Evolutionary conservation across 495 filamentous ascomycete species (phyloP).

Genomic region (Xylaria sp.): DNA sequence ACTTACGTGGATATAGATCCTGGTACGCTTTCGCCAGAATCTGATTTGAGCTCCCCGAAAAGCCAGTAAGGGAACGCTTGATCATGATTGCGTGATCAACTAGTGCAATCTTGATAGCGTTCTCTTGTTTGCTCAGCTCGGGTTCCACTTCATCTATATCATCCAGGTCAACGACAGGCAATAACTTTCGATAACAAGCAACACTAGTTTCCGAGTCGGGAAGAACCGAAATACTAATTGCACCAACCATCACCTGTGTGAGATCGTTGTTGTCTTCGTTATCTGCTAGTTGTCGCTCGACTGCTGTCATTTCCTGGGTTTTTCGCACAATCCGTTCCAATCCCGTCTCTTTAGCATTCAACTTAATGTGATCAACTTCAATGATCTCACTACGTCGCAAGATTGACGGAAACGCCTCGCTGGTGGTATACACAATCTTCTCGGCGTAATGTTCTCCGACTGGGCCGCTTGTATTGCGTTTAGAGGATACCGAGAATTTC

Average conservation of each 20-base stretch:
- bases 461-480: conserved; percentile 68
- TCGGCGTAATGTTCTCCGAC: conserved; percentile 78
- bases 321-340: conserved; percentile 92
- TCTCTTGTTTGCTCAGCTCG: conserved; percentile 72
- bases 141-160: conserved; percentile 46
- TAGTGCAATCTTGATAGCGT: conserved; percentile 83
- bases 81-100: conserved; percentile 89
- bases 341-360: conserved; percentile 83
- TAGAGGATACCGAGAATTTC: conserved; percentile 74
- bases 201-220: conserved; percentile 71
- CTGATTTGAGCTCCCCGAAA: conserved; percentile 65
- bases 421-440: conserved; percentile 84
- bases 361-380: conserved; percentile 61
- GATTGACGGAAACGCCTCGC: conserved; percentile 90
- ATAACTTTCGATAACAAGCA: conserved; percentile 73
- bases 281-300: conserved; percentile 78
- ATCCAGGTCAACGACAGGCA: conserved; percentile 55
- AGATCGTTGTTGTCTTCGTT: conserved; percentile 71
- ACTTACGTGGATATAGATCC: conserved; percentile 60
- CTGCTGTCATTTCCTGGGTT: conserved; percentile 77
- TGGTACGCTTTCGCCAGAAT: conserved; percentile 49
- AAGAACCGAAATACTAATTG: conserved; percentile 75
- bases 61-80: conserved; percentile 79
- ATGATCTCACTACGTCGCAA: conserved; percentile 87
- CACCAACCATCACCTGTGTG: conserved; percentile 69